These are phyloP conservation scores for Inonotus hispidus DNA, from an alignment of 1,284 basidiomycete genomes.

Conservation along the genomic window DNA sequence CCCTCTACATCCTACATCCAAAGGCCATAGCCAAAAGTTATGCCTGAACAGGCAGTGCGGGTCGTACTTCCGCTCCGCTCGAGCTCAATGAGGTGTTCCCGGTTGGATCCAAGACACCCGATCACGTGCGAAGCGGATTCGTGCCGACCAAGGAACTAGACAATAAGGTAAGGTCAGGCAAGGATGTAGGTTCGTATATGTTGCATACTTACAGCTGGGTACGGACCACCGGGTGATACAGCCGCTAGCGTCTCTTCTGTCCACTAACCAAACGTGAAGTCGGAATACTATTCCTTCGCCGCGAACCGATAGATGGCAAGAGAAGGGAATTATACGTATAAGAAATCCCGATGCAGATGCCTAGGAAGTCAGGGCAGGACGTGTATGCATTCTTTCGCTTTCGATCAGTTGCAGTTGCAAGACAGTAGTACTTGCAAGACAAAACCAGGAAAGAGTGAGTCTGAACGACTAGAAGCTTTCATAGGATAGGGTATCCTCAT, in stretches of 20 bases:
- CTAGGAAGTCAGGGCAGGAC: too few relatives aligned
- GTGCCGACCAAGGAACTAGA: slow-evolving; percentile 74
- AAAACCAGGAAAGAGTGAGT: too few relatives aligned
- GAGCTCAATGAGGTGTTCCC: slow-evolving; percentile 59
- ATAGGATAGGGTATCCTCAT: too few relatives aligned
- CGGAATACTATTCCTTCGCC: too few relatives aligned
- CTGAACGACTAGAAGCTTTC: too few relatives aligned
- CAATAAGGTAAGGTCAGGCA: slow-evolving; percentile 13
- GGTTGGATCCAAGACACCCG: slow-evolving; percentile 69
- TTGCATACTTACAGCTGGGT: slow-evolving; percentile 63
- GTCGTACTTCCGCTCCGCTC: slow-evolving; percentile 75
- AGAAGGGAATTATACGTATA: too few relatives aligned
- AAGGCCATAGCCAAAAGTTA: slow-evolving; percentile 81
- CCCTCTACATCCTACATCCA: slow-evolving; percentile 48
- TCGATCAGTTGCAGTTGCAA: too few relatives aligned
- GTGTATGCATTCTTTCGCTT: too few relatives aligned
- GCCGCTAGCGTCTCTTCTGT: slow-evolving; percentile 64
- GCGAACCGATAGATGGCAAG: too few relatives aligned
- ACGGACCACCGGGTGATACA: slow-evolving; percentile 70
- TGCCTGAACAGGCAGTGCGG: slow-evolving; percentile 69
- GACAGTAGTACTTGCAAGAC: too few relatives aligned
- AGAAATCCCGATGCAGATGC: too few relatives aligned
- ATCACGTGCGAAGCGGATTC: slow-evolving; percentile 58
- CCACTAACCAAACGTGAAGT: slow-evolving; percentile 50
- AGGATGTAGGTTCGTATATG: slow-evolving; percentile 14